Conservation (phyloP, 768 basidiomycete genomes). For the Lyophyllum semitale region DNA sequence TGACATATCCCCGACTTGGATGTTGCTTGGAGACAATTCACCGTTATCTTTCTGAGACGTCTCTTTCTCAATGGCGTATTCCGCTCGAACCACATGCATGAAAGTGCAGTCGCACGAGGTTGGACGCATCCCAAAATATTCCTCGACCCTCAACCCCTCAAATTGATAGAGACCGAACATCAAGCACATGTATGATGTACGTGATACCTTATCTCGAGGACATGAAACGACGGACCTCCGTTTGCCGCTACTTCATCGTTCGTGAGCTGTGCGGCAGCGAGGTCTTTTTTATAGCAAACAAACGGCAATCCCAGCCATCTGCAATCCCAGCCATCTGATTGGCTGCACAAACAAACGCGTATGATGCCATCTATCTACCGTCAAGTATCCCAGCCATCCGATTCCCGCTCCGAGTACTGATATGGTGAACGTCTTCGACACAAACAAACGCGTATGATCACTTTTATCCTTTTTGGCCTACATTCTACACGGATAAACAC, state of each 20-base stretch:
- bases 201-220: neutral
- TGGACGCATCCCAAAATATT: no score
- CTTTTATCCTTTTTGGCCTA: slow-evolving; percentile 1
- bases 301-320: no score
- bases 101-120: neutral
- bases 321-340: no score
- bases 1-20: neutral
- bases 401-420: neutral
- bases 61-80: neutral
- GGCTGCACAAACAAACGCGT: neutral
- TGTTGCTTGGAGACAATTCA: no score
- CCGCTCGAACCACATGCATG: neutral
- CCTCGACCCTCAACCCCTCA: no score
- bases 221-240: neutral
- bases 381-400: neutral
- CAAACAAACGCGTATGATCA: neutral
- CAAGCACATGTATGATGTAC: no score
- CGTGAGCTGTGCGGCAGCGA: no score
- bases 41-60: slow-evolving; percentile 14
- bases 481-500: slow-evolving; percentile 17
- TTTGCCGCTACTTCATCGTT: no score
- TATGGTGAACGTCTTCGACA: neutral
- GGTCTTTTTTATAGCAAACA: no score
- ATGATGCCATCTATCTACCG: neutral
- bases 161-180: no score